Percentiles rank a stretch among this genome's conserved stretches.
phyloP scores from a whole-genome alignment of 179 eudicot species.

The Silene coronaria region DNA sequence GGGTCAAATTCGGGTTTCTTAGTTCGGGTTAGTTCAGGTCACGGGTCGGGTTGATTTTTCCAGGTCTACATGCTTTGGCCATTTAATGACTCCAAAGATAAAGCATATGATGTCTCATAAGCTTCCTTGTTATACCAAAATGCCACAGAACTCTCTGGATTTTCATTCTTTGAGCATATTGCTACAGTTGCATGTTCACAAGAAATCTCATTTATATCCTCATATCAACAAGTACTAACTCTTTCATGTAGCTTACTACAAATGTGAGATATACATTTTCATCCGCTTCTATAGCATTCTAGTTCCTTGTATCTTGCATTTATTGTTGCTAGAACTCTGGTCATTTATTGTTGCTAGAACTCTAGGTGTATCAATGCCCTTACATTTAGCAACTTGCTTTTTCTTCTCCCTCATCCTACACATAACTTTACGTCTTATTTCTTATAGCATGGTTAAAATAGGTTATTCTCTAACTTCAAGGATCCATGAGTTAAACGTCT shows the following conservation, averaged over 20 bases:
- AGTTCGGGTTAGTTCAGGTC: no score
- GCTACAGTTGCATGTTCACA: not conserved
- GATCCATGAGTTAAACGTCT: no score
- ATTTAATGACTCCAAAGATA: no score
- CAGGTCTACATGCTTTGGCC: not conserved
- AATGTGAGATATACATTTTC: not conserved
- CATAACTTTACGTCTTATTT: slow-evolving; percentile 7
- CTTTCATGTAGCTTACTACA: not conserved
- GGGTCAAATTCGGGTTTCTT: no score
- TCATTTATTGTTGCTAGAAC: not conserved
- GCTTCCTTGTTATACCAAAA: not conserved
- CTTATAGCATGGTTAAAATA: not conserved
- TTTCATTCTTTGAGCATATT: slow-evolving; percentile 3
- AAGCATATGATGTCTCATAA: not conserved
- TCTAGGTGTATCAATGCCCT: not conserved
- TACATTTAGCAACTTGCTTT: not conserved
- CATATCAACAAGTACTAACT: no score
- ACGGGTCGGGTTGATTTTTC: no score
- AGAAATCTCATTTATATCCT: no score
- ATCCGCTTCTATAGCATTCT: not conserved
- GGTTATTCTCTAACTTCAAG: no score
- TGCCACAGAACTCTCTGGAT: not conserved
- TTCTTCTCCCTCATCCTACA: slow-evolving; percentile 11
- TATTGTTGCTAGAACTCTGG: not conserved
- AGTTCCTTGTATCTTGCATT: not conserved